Evolutionary conservation across 352 stramenopile species (phyloP), one percentile per base, ranked within the genome.

Genomic region (Phytophthora agathidicida): DNA sequence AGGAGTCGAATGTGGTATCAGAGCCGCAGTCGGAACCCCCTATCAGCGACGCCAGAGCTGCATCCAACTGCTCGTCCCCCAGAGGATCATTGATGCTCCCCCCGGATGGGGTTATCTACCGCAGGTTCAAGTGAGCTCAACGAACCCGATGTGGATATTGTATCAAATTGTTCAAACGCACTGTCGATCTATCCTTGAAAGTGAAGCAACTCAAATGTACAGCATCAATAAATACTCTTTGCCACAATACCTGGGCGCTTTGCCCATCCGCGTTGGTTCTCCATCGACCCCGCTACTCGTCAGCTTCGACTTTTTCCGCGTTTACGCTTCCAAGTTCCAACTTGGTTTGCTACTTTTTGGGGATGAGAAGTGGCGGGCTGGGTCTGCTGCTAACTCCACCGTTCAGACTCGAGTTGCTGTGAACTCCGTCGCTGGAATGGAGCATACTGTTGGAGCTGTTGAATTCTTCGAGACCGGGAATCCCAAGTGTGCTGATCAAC

Each of bases 141-240:
- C 28, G 30, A 26, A 33, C 45, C 19, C 37, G 23, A 57, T 42
- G 54, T 50, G 17, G 30, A 54, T 44, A 44, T 48, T 64, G 63
- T 68, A 59, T 37, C 24, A 71, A 71, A 68, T 55, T 71, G 63
- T 63, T 66, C 31, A 55, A 67, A 63, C 36, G 31, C 52, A 56
- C 28, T 54, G 57, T 43, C n/a, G 22, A 54, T 32, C 35, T 44
- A 56, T 10, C 30, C 19, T 57, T 39, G 39, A 32, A 59, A 42
- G 51, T 54, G 23, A 60, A 60, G 32, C 31, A 51, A 47, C 32
- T 11, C 19, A n/a, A n/a, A 64, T 64, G 46, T 59, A 65, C 46
- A 59, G 37, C 44, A 56, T 54, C 23, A 65, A 60, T 69, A 65
- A 69, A 65, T 65, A 65, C 13, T 38, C 32, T 55, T 64, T 64